Base-by-base conservation (phyloP, 495 filamentous ascomycete genomes). In the Daldinia childiae region DNA sequence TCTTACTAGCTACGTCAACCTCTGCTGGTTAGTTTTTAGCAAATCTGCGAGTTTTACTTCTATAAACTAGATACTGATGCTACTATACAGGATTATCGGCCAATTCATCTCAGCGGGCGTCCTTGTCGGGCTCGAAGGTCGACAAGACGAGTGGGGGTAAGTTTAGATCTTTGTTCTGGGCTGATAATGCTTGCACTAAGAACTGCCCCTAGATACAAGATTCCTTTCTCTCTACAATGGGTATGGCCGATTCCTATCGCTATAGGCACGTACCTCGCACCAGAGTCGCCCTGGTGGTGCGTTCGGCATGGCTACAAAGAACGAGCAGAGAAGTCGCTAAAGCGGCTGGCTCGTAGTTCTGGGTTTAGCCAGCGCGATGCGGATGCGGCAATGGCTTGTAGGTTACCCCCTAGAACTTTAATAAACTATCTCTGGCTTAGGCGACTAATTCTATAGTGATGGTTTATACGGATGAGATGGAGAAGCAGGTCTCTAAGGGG, bases 221-320 rank as follows among this genome's bases (percentile, higher is more conserved):
- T 88, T 51, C 87, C 87, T 0, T 88, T 86, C 69, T 82, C 84
- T 4, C 58, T 87, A 8, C 87, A 87, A 72, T 88, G 86, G 85
- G 62, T 86, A 26, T 88, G 85, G 86, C 84, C 84, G 1, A 75
- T 83, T 36, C 76, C 82, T 0, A 72, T 88, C 5, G 75, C 83
- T 11, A 63, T 84, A 67, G 88, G 83, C 30, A 86, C 89, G 21
- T 81, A 77, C 43, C 82, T 91, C 34, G 90, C 90, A 0, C 92
- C 92, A 0, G 92, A 94, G 76, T 90, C 88, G 0, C 92, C 92
- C 0, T 93, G 91, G 87, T 93, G 91, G 91, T 82, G 91, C 36
- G 86, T 93, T 38, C 85, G 90, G 8, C 85, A 87, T 56, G 84
- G 84, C 14, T 78, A 82, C 12, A 81, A 82, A 30, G 87, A 87